Evolutionary conservation across 495 filamentous ascomycete species (phyloP).

Genomic region (Thozetella sp.): DNA sequence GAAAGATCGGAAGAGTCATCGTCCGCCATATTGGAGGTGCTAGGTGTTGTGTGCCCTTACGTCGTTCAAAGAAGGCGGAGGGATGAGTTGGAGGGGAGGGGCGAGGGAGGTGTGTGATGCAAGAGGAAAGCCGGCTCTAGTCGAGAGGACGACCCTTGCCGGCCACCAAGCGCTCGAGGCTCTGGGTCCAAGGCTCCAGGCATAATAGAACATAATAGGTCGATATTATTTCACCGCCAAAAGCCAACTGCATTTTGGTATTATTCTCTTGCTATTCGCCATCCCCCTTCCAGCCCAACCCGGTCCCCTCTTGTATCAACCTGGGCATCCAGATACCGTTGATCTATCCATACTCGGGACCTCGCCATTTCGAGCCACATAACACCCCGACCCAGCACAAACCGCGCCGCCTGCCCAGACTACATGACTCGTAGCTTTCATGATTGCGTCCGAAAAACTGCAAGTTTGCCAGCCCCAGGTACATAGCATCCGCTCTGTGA

Average conservation of each 20-base stretch:
- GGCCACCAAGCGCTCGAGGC: conserved; percentile 1
- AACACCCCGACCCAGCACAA: not conserved
- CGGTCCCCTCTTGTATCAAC: not conserved
- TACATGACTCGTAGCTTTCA: not conserved
- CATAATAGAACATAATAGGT: conserved; percentile 1
- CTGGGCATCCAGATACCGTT: too few relatives aligned
- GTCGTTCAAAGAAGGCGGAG: conserved; percentile 7
- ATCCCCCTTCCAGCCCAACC: too few relatives aligned
- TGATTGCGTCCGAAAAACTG: not conserved
- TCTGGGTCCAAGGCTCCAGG: conserved; percentile 2
- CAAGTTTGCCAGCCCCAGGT: too few relatives aligned
- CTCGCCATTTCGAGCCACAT: too few relatives aligned
- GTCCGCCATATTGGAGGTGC: conserved; percentile 44
- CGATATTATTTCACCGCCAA: not conserved
- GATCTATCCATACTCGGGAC: too few relatives aligned
- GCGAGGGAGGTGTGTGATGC: conserved; percentile 2
- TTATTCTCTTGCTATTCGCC: not conserved
- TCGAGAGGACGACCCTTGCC: conserved; percentile 5
- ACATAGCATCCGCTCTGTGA: too few relatives aligned
- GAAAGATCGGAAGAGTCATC: conserved; percentile 58
- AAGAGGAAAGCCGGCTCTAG: conserved; percentile 8
- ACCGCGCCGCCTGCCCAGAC: not conserved
- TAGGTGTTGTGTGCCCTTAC: conserved; percentile 13
- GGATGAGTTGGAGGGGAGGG: conserved; percentile 10
- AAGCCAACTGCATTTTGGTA: not conserved